Base-by-base conservation (phyloP, 768 basidiomycete species). In the Naganishia vishniacii region DNA sequence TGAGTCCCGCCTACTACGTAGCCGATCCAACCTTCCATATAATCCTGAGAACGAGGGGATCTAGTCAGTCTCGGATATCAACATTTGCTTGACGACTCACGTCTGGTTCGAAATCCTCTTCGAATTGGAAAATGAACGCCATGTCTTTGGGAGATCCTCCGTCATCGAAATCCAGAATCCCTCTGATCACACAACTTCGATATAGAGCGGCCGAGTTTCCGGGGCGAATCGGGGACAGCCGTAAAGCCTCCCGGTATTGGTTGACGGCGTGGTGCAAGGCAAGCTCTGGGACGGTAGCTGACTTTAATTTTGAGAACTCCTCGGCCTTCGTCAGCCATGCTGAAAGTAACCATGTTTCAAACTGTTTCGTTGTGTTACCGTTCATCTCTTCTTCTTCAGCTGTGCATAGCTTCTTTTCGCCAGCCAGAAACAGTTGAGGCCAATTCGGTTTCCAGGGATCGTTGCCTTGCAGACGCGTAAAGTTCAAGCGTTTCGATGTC, bases 1-100 rank as follows among this genome's bases (percentile, higher is more conserved):
- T 83, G 87, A 65, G 85, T 85, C 0, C 92, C 93, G 2, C 88
- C 86, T 0, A 91, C 90, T 20, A 91, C 81, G 70, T 88, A 89
- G 0, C 94, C 93, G 81, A 71, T 23, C 68, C 71, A n/a, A 68
- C 62, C 69, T 68, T 45, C 18, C 25, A 45, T 29, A 29, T 34
- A 58, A 34, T 47, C 37, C 61, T 51, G 37, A n/a, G n/a, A n/a
- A n/a, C 13, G 15, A 28, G 40, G n/a, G 20, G 29, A 9, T 65
- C 34, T 37, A 15, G 29, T 16, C 32, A 49, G 40, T 32, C 8
- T 9, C 3, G 34, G 34, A 18, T 20, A 18, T 15, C 13, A 51
- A n/a, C 6, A 20, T 11, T 51, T 2, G 1, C n/a, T 2, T 12
- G 34, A 18, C 25, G 18, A 42, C 64, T 59, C 37, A 40, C 47